Evolutionary conservation across 306 rosid genomes (phyloP).

Genomic region (Morella rubra): DNA sequence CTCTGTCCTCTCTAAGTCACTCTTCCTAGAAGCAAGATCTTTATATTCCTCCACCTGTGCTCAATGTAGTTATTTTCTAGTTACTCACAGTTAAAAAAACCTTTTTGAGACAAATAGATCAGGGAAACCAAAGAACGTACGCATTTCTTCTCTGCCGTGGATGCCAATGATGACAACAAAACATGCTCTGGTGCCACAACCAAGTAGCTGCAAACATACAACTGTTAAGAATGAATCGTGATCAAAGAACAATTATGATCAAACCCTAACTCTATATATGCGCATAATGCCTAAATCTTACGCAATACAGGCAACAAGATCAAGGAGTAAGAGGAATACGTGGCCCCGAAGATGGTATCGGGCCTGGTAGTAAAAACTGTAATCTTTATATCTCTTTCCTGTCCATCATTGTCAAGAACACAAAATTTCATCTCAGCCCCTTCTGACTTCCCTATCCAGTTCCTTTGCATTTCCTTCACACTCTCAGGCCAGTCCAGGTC

Average conservation of each 20-base stretch:
- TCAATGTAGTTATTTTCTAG: constrained; percentile 41
- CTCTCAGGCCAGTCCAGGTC: constrained; percentile 97
- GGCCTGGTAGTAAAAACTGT: constrained; percentile 90
- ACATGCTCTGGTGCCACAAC: constrained; percentile 94
- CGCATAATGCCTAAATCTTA: too few species aligned
- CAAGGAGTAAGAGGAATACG: constrained; percentile 55
- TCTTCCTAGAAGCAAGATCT: constrained; percentile 78
- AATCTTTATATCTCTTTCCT: constrained; percentile 63
- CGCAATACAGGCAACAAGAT: constrained; percentile 22
- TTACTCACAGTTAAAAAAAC: constrained; percentile 33
- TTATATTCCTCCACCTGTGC: constrained; percentile 81
- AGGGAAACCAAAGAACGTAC: constrained; percentile 49
- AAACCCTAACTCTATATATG: neutral
- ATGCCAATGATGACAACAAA: constrained; percentile 58
- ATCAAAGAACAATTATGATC: neutral
- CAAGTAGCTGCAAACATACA: constrained; percentile 63
- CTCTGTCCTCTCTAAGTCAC: constrained; percentile 98
- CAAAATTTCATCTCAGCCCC: constrained; percentile 91
- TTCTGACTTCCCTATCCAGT: constrained; percentile 98
- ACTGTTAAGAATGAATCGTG: constrained; percentile 16
- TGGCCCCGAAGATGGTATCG: constrained; percentile 97
- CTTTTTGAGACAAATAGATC: constrained; percentile 24
- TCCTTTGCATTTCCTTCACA: constrained; percentile 96
- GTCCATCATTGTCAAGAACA: constrained; percentile 66
- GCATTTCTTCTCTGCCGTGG: constrained; percentile 54